These are phyloP conservation scores for Leptographium galeiforme DNA, from an alignment of 2,329 filamentous ascomycete species.

Conservation along the genomic window DNA sequence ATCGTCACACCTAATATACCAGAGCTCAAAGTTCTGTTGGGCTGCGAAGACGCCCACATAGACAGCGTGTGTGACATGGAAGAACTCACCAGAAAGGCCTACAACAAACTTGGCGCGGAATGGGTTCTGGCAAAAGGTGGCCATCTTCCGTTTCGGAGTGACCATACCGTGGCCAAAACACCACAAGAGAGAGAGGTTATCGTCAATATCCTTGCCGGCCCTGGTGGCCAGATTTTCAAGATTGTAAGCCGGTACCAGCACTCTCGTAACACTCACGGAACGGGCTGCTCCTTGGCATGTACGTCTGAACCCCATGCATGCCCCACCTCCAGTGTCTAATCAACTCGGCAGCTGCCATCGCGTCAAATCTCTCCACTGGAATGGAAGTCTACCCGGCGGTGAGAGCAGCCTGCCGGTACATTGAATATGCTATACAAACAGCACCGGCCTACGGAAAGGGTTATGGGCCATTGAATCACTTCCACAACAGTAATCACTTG, in stretches of 20 bases:
- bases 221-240: constrained; percentile 34
- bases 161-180: constrained; percentile 42
- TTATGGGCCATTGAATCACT: constrained; percentile 64
- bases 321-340: not conserved
- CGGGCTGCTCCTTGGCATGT: constrained; percentile 88
- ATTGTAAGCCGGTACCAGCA: constrained; percentile 59
- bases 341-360: constrained; percentile 47
- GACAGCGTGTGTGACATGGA: constrained; percentile 53
- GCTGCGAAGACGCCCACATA: constrained; percentile 27
- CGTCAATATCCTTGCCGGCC: constrained; percentile 63
- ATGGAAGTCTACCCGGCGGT: constrained; percentile 45
- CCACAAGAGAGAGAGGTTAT: constrained; percentile 51
- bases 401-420: constrained; percentile 54
- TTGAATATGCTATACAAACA: constrained; percentile 56
- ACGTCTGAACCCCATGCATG: constrained; percentile 20
- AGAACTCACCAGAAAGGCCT: constrained; percentile 43
- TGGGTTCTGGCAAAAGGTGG: constrained; percentile 86
- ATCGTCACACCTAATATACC: constrained; percentile 68
- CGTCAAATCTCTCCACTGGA: constrained; percentile 55
- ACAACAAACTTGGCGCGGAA: constrained; percentile 57
- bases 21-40: constrained; percentile 55
- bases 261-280: constrained; percentile 81
- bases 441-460: constrained; percentile 51
- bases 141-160: constrained; percentile 62
- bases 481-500: constrained; percentile 55